Evolutionary conservation across 805 yeast genomes (phyloP), one percentile per base, ranked within the genome.

Genomic region (Kuraishia floccosa): DNA sequence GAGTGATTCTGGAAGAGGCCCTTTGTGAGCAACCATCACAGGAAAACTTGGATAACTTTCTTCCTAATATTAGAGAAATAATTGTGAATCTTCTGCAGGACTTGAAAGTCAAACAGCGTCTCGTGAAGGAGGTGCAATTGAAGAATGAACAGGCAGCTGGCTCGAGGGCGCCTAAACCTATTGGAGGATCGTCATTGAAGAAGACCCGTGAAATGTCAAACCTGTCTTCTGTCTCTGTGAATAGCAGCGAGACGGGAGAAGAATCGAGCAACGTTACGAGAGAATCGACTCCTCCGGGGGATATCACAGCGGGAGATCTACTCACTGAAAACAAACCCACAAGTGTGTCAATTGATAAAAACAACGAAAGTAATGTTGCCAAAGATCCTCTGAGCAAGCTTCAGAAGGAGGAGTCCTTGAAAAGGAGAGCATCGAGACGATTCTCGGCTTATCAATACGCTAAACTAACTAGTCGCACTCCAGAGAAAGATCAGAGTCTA

Each of bases 381-480:
- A n/a, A n/a, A n/a, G 85, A 79, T 42, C 85, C 95, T 0, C 60
- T 87, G 18, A 63, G 75, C 0, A 83, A 82, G 41, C 60, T 89
- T 7, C 95, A 89, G 45, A 75, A 77, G 28, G 84, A 87, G 3
- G 83, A 82, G 29, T 79, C 83, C 3, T 59, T 91, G 20, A 93
- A 80, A 58, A 68, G 99, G 41, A 69, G 96, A 38, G 99, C 97
- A 0, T 87, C 96, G 0, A 79, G 89, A 42, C 63, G 98, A 33
- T 89, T 80, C 48, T 85, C 96, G 4, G 96, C 96, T 0, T 89
- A 87, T 38, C 97, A 89, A 46, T 77, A 78, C 54, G 84, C 93
- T 1, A 82, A 80, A 44, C 62, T 82, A 8, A 61, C 83, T 0
- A 72, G 67, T 37, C 33, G 31, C 57, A 56, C 36, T 48, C 67